Evolutionary conservation across 495 filamentous ascomycete species (phyloP).

Genomic region (Trypethelium eluteriae): DNA sequence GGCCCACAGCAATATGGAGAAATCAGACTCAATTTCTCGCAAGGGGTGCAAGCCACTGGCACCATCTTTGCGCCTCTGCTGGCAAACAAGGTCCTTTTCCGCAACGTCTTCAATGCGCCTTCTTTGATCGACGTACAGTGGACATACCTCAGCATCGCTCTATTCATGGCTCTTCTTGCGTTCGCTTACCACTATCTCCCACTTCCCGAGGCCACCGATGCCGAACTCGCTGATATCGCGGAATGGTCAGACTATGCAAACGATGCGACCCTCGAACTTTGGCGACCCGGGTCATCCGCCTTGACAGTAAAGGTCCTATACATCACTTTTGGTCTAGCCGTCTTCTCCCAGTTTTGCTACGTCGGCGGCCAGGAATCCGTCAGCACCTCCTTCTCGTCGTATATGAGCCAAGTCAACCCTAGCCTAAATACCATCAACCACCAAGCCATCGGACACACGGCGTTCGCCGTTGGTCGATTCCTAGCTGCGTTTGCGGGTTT

Average conservation of each 20-base stretch:
- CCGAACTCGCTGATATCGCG: slow-evolving; percentile 51
- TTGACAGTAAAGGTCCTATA: slow-evolving; percentile 47
- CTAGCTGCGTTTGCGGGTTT: slow-evolving; percentile 48
- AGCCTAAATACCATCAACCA: slow-evolving; percentile 35
- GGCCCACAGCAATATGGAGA: slow-evolving; percentile 60
- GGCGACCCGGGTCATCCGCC: neutral
- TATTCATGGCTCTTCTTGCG: slow-evolving; percentile 58
- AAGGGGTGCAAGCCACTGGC: slow-evolving; percentile 62
- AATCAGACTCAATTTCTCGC: slow-evolving; percentile 57
- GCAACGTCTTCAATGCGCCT: slow-evolving; percentile 36
- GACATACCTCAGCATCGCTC: slow-evolving; percentile 61
- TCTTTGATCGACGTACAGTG: slow-evolving; percentile 61
- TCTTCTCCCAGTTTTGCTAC: slow-evolving; percentile 58
- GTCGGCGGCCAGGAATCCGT: slow-evolving; percentile 59
- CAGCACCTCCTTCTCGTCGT: slow-evolving; percentile 40
- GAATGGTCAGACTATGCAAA: slow-evolving; percentile 47
- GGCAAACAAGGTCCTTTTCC: slow-evolving; percentile 55
- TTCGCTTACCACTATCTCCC: slow-evolving; percentile 58
- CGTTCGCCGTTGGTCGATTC: slow-evolving; percentile 59
- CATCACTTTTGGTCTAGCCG: slow-evolving; percentile 49
- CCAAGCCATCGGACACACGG: slow-evolving; percentile 48
- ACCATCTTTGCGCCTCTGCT: slow-evolving; percentile 55
- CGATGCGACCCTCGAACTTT: slow-evolving; percentile 32
- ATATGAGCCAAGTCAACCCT: slow-evolving; percentile 36
- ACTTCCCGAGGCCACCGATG: slow-evolving; percentile 60